Evolutionary conservation across 2,329 filamentous ascomycete genomes (phyloP).

Genomic region (Colletotrichum salicis): DNA sequence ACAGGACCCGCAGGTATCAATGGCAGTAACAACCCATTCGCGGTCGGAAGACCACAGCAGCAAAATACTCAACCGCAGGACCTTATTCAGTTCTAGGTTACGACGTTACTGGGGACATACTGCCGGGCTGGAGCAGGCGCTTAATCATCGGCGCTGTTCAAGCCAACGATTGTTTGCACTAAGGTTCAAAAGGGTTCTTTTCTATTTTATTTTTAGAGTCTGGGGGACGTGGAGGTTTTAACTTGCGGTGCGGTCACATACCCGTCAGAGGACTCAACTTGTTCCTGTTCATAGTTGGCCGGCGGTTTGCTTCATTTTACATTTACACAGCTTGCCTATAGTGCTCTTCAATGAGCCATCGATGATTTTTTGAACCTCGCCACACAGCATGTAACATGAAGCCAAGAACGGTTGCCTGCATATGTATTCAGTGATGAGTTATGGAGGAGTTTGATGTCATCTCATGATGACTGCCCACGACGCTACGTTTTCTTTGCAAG

Average conservation of each 20-base stretch:
- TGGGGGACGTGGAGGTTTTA: not conserved
- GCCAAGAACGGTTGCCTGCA: too few relatives aligned
- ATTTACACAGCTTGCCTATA: constrained; percentile 24
- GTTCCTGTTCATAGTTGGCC: constrained; percentile 17
- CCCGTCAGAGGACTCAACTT: constrained; percentile 12
- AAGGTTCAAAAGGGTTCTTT: not conserved
- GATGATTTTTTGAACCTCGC: not conserved
- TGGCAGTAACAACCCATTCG: constrained; percentile 69
- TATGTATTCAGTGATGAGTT: not conserved
- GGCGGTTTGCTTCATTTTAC: constrained; percentile 14
- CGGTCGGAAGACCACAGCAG: constrained; percentile 61
- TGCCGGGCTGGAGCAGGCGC: not conserved
- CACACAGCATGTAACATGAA: not conserved
- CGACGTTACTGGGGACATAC: not conserved
- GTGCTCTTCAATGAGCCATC: constrained; percentile 1
- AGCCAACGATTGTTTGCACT: not conserved
- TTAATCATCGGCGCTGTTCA: constrained; percentile 6
- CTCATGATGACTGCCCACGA: not conserved
- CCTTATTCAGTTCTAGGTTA: constrained; percentile 69
- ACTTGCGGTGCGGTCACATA: constrained; percentile 9
- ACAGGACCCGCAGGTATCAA: constrained; percentile 68
- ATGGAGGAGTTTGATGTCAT: not conserved
- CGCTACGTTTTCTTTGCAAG: not conserved
- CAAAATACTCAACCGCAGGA: constrained; percentile 63
- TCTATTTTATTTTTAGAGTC: not conserved